Evolutionary conservation across 2,329 filamentous ascomycete genomes (phyloP), one percentile per base, ranked within the genome.

Genomic region (Neocatenulostroma microsporum): DNA sequence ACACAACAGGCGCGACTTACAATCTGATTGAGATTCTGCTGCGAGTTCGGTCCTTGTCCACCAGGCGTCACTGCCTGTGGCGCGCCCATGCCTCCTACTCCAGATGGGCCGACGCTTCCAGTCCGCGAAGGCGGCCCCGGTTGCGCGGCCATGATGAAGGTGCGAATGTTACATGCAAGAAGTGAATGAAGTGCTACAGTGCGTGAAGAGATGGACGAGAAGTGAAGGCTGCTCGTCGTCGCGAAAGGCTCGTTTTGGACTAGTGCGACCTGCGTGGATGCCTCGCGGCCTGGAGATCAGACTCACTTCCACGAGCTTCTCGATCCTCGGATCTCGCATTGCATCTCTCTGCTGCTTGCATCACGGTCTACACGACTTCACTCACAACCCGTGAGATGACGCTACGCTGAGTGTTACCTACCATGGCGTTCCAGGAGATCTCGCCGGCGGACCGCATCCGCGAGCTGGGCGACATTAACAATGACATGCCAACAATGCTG

Each of bases 1-100:
- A 11, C 37, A 50, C 28, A 51, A 46, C 32, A 26, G 17, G 21
- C 21, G 5, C 18, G 18, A 70, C 88, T 74, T 73, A 95, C 89
- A 62, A 96, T 96, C 51, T 94, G 87, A 54, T 96, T 96, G 2
- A 95, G 63, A 56, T 95, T 94, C 54, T 93, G 85, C 45, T 89
- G 86, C 2, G 82, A 86, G 64, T 86, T 80, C 62, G 31, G 62
- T 42, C 39, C 69, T 60, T 50, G 62, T 44, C 40, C 61, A 54
- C 45, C 61, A 41, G 71, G 62, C 41, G 70, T 62, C 41, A 68
- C 63, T 27, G 64, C 65, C 46, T 60, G 58, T 27, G 63, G 65
- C 4, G 65, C 60, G 43, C 58, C 64, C 42, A 62, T 62, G 30
- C 66, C 61, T 40, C 63, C 52, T 19, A 50, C 54, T 39, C 46